Conservation (phyloP, 176 grass and related monocot genomes). For the Elymus sibiricus region DNA sequence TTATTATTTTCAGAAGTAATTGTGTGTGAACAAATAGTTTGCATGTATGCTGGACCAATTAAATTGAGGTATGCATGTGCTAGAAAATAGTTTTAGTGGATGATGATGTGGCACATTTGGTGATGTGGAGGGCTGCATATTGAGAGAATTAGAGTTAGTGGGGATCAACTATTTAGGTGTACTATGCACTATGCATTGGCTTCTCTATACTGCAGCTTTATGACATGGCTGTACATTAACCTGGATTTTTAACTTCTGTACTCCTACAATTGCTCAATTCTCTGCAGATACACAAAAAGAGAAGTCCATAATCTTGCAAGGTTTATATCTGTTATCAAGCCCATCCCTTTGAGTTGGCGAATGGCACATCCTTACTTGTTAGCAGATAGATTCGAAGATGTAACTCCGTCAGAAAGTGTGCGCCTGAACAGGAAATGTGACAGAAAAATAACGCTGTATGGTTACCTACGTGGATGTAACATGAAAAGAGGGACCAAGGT, state of each 20-base stretch:
- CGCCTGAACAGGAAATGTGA: constrained; percentile 80
- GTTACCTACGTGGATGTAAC: constrained; percentile 95
- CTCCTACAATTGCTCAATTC: background rate
- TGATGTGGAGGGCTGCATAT: too few relatives aligned
- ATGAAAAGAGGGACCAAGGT: constrained; percentile 97
- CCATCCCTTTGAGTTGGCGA: constrained; percentile 71
- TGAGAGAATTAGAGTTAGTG: too few relatives aligned
- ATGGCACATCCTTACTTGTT: constrained; percentile 92
- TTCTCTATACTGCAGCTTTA: background rate
- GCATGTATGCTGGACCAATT: too few relatives aligned
- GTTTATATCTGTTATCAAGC: constrained; percentile 91
- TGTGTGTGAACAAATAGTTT: too few relatives aligned
- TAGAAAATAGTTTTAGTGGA: too few relatives aligned
- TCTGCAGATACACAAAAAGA: constrained; percentile 78
- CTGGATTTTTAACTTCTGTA: background rate
- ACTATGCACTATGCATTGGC: background rate
- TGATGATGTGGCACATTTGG: too few relatives aligned
- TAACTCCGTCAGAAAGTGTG: constrained; percentile 71
- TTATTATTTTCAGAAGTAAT: too few relatives aligned
- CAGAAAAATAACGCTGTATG: constrained; percentile 93
- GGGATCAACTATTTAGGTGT: too few relatives aligned
- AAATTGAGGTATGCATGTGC: too few relatives aligned
- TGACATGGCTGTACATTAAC: background rate
- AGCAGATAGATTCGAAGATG: constrained; percentile 95
- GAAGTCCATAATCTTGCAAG: constrained; percentile 97